These are phyloP conservation scores for Neonectria magnoliae DNA, from an alignment of 2,329 filamentous ascomycete genomes.

Conservation along the genomic window DNA sequence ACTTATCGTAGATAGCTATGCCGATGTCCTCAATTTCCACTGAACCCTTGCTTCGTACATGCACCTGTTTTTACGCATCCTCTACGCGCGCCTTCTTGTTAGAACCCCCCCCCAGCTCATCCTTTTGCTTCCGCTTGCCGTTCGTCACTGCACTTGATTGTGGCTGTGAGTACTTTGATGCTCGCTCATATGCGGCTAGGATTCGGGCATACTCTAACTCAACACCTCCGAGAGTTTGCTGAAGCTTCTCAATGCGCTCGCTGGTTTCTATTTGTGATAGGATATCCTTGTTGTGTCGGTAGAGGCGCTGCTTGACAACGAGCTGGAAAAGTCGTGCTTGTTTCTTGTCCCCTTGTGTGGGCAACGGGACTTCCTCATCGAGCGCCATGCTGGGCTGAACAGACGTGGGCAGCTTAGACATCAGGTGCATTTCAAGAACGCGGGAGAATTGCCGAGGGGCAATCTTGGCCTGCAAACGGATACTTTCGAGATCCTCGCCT, in stretches of 20 bases:
- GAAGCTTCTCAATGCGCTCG: conserved; percentile 77
- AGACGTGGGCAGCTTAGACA: conserved; percentile 66
- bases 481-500: conserved; percentile 60
- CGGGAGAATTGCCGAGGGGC: conserved; percentile 79
- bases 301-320: conserved; percentile 80
- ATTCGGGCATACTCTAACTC: conserved; percentile 78
- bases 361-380: conserved; percentile 53
- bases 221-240: conserved; percentile 74
- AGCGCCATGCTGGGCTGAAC: conserved; percentile 63
- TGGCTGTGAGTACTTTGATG: conserved; percentile 40
- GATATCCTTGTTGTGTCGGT: conserved; percentile 76
- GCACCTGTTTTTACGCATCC: conserved; percentile 37
- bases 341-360: conserved; percentile 67
- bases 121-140: conserved; percentile 59
- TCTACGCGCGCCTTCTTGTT: conserved; percentile 60
- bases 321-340: conserved; percentile 77
- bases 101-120: conserved; percentile 38
- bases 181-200: conserved; percentile 59
- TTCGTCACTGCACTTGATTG: conserved; percentile 36
- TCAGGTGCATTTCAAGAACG: conserved; percentile 79
- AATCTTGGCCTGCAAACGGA: conserved; percentile 75
- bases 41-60: conserved; percentile 9
- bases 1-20: conserved; percentile 17
- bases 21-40: conserved; percentile 28
- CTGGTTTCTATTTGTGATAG: conserved; percentile 74